Base-by-base conservation (phyloP, 495 filamentous ascomycete genomes). In the Coniosporium apollinis region DNA sequence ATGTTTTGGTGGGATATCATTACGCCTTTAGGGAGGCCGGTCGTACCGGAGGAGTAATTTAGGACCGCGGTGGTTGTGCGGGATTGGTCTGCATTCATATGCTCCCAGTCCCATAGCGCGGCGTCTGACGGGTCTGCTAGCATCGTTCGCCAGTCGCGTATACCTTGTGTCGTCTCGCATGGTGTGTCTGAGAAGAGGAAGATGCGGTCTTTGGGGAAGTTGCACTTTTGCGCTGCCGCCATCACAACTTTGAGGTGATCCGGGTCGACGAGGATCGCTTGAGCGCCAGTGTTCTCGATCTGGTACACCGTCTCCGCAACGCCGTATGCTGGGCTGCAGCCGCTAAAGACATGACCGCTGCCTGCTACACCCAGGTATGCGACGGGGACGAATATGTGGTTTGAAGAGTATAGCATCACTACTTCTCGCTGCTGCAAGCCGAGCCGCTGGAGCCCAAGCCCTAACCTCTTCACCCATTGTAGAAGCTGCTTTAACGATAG, bases 111-210 rank as follows among this genome's bases (percentile, higher is more conserved):
- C 47, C 64, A 71, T 10, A 42, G 46, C 11, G 44, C 45, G n/a
- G 59, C 61, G 40, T 70, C 64, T 17, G 56, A 44, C 2, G 38
- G 30, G 1, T 59, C 52, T 0, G 54, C 62, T 0, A 72, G 38
- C 33, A 73, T 49, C 5, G 59, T 47, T 4, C 60, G 54, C 68
- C 67, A 72, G 38, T 74, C 48, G 37, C 49, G 47, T 36, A 73
- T 19, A 45, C 65, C 46, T 36, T 54, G 26, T 7, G 36, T 26
- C 6, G 38, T 15, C 5, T 32, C 15, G 13, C 39, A 44, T n/a
- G 46, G 29, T 2, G 46, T 43, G 41, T 63, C 66, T 29, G 59
- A 61, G 47, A 72, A 73, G 15, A 68, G 57, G 42, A 60, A 72
- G 14, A 74, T 61, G 7, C 44, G 49, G 10, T 61, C 43, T n/a